Base-by-base conservation (phyloP, 73 alveolate species). In the Stentor roeselii region DNA sequence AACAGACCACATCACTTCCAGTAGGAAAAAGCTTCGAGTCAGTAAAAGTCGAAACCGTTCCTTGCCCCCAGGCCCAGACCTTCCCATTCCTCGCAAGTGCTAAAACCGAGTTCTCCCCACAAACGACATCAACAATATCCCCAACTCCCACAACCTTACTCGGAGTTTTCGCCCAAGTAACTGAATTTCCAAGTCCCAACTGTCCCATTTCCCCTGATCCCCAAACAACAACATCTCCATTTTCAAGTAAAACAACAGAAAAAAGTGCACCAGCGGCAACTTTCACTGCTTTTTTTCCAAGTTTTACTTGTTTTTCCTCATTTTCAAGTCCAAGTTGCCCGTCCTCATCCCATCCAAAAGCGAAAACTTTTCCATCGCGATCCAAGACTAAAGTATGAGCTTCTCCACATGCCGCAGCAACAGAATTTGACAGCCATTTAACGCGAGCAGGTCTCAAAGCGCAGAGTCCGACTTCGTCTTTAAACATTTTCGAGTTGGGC, bases 1-100 rank as follows among this genome's bases (percentile, higher is more conserved):
- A 58, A 21, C 74, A 58, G 14, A 58, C 74, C n/a, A 58, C n/a
- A 58, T 58, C 74, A 14, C n/a, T 15, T 15, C 74, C 74, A 15
- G 14, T 58, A 15, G n/a, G n/a, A 58, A 58, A 58, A 15, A 15
- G 74, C 14, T 58, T 58, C n/a, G 74, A 58, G 14, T 21, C 74
- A 15, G 14, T 58, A 58, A 58, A 58, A 15, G 14, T 58, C n/a
- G 27, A 14, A 58, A 89, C 39, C 0, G 83, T 60, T 0, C 98
- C 98, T 86, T 92, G 87, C 4, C 98, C 98, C 97, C 98, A 95
- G 31, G 93, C 95, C 84, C 84, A 95, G 35, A 75, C 85, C 77
- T 95, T 86, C 36, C 95, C 93, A 61, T 85, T 86, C 1, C 83
- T 87, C 50, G 84, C 59, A 60, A 90, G 61, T 35, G 95, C 96